A percentile compares a stretch with the other conserved stretches of the same genome.
Conservation (phyloP, 73 alveolate species). For the Paramecium octaurelia region DNA sequence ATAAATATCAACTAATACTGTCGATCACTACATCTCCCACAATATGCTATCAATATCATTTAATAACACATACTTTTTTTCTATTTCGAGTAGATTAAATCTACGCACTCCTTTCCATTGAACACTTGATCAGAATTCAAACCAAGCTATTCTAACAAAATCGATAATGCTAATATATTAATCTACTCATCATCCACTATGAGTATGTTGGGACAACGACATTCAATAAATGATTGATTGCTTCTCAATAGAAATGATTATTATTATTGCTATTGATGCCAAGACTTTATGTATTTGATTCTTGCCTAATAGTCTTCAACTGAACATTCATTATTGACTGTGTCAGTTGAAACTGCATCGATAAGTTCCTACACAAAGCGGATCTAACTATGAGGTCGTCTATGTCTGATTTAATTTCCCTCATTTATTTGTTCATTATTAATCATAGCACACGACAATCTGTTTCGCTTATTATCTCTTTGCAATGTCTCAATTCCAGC, state of each 20-base stretch:
- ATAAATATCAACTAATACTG: slow-evolving; percentile 5
- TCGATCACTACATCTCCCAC: neutral
- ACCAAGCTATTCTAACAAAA: neutral
- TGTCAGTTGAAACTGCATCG: neutral
- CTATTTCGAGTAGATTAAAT: neutral
- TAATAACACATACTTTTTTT: neutral
- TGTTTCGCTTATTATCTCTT: neutral
- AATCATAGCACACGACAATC: neutral
- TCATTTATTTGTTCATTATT: neutral
- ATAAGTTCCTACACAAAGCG: neutral
- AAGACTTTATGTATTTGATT: neutral
- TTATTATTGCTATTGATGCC: neutral
- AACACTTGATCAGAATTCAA: neutral
- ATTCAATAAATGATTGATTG: neutral
- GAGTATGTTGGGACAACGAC: neutral
- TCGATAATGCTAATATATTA: neutral
- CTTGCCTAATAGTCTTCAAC: neutral
- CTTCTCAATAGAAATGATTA: neutral
- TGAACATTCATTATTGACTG: neutral
- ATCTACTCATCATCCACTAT: slow-evolving; percentile 47
- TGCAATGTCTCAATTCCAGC: neutral
- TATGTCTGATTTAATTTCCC: neutral
- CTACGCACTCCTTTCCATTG: slow-evolving; percentile 43
- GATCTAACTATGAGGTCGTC: neutral
- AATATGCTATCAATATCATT: neutral